Evolutionary conservation across 1,284 basidiomycete species (phyloP).

Genomic region (Earliella scabrosa): DNA sequence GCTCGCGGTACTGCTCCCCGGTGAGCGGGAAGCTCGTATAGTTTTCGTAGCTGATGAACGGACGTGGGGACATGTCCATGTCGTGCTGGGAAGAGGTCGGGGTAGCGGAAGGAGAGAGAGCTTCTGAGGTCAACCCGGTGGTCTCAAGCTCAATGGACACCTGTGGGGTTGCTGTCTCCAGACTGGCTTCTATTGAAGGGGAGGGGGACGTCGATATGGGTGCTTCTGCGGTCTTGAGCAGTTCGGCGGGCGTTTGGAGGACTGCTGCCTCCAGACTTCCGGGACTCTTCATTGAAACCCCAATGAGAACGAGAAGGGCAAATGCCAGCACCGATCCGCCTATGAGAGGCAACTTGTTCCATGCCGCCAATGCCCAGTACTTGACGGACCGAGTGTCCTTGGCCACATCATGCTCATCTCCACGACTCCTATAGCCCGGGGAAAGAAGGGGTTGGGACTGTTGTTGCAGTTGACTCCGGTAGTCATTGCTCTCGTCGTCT

Average conservation of each 20-base stretch:
- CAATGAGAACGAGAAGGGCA: constrained; percentile 53
- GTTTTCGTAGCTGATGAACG: constrained; percentile 59
- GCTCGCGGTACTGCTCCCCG: constrained; percentile 54
- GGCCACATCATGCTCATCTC: constrained; percentile 38
- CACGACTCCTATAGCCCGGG: constrained; percentile 44
- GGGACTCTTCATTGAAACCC: constrained; percentile 54
- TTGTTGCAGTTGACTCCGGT: constrained; percentile 39
- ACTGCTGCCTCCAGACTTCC: constrained; percentile 51
- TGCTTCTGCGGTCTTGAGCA: constrained; percentile 9
- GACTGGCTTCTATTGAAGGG: no score
- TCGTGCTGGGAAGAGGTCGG: no score
- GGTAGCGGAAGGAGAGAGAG: constrained; percentile 4
- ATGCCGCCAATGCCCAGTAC: constrained; percentile 7
- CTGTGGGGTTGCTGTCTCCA: no score
- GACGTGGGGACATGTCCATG: constrained; percentile 29
- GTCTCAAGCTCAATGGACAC: no score
- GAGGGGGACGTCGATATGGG: background rate
- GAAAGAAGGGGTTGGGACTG: constrained; percentile 55
- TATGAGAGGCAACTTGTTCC: constrained; percentile 39
- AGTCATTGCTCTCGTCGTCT: constrained; percentile 45
- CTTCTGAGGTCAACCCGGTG: no score
- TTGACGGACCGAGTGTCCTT: constrained; percentile 4
- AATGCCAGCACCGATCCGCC: constrained; percentile 51
- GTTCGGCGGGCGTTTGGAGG: constrained; percentile 32
- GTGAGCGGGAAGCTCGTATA: constrained; percentile 64